phyloP scores from a whole-genome alignment of 208 protist genomes.

The Crithidia brevicula region DNA sequence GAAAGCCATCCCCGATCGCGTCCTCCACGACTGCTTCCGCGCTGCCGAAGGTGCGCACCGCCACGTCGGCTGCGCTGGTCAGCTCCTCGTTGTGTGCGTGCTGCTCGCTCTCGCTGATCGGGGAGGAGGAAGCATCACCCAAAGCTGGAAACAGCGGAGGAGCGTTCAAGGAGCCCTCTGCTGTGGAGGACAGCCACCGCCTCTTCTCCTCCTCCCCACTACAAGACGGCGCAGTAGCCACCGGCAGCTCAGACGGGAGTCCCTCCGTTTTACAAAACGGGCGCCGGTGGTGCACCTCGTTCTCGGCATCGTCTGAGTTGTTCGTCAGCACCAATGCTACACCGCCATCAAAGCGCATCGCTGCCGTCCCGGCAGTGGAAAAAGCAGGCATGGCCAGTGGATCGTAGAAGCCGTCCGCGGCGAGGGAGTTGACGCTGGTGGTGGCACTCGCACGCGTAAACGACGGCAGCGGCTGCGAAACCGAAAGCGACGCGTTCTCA shows the following conservation, averaged over 20 bases:
- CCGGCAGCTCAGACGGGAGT: not conserved
- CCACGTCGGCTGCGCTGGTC: not conserved
- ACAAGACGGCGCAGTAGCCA: no score
- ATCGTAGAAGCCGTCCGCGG: conserved; percentile 43
- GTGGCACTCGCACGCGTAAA: no score
- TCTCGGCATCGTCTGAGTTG: conserved; percentile 2
- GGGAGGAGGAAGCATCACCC: no score
- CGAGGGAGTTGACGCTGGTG: conserved; percentile 24
- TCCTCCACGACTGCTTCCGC: conserved; percentile 21
- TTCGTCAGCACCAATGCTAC: conserved; percentile 10
- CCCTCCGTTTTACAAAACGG: not conserved
- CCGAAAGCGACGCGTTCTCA: no score
- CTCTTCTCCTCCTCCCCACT: no score
- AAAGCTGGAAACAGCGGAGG: no score
- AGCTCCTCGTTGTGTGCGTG: no score
- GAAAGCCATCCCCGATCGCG: conserved; percentile 42
- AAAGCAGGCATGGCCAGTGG: conserved; percentile 36
- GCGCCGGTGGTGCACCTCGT: not conserved
- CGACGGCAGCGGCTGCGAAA: no score
- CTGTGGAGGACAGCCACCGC: no score
- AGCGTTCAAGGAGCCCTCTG: no score
- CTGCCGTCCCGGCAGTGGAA: not conserved
- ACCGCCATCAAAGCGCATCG: not conserved
- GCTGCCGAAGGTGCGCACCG: conserved; percentile 2
- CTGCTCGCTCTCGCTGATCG: no score